A percentile compares a stretch with the other conserved stretches of the same genome.
Evolutionary conservation across 257 asterid genomes (phyloP).

Genomic region (Ajuga chamaepitys): DNA sequence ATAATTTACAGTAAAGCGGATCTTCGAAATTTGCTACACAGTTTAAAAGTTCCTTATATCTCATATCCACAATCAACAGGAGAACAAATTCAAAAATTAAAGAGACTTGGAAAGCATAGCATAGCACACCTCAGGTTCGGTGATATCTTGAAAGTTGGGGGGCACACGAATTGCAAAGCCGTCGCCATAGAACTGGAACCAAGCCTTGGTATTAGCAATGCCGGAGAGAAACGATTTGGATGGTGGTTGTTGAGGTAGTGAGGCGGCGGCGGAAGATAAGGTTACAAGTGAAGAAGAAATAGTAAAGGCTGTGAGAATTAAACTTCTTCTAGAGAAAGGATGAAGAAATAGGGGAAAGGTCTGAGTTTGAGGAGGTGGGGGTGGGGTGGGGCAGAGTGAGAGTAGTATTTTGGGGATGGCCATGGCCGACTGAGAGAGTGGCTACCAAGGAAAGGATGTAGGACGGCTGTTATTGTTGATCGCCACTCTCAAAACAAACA

Average conservation of each 20-base stretch:
- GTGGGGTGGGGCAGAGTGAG: constrained; percentile 27
- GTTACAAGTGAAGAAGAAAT: constrained; percentile 36
- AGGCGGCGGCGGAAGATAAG: constrained; percentile 23
- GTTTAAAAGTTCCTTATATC: too few relatives aligned
- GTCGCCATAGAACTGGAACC: constrained; percentile 82
- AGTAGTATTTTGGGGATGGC: constrained; percentile 26
- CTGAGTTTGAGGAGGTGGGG: constrained; percentile 23
- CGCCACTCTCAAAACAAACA: too few relatives aligned
- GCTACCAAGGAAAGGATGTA: neutral
- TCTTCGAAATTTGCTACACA: too few relatives aligned
- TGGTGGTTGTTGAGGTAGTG: constrained; percentile 28
- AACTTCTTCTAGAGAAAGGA: constrained; percentile 38
- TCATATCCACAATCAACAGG: too few relatives aligned
- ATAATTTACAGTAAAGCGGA: too few relatives aligned
- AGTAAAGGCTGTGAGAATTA: constrained; percentile 32
- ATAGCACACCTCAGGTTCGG: constrained; percentile 78
- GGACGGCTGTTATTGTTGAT: too few relatives aligned
- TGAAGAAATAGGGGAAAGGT: constrained; percentile 12
- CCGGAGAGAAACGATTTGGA: constrained; percentile 57
- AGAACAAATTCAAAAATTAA: neutral
- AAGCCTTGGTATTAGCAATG: constrained; percentile 73
- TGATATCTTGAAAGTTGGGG: constrained; percentile 69
- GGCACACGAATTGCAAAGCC: constrained; percentile 92
- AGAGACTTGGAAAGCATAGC: too few relatives aligned
- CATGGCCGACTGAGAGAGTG: constrained; percentile 29